Conservation (phyloP, 1,139 yeast genomes). For the Yamadazyma blattariae region DNA sequence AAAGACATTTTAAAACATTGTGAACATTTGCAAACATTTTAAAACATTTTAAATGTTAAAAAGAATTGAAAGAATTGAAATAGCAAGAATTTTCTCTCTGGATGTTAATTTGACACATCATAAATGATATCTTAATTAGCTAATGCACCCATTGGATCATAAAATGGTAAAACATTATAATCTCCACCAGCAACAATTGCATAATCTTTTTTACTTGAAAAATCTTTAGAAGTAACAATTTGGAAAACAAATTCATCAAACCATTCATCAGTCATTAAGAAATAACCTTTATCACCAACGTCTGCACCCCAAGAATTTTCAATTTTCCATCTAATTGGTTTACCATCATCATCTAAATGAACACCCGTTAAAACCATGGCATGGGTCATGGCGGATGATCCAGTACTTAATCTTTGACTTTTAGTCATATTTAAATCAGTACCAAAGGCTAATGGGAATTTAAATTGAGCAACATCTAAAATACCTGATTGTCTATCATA, state of each 20-base stretch:
- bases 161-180: slow-evolving; percentile 63
- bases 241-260: slow-evolving; percentile 83
- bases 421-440: slow-evolving; percentile 47
- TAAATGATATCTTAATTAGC: too few species aligned
- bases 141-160: slow-evolving; percentile 87
- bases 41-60: too few species aligned
- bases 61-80: too few species aligned
- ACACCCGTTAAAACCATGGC: slow-evolving; percentile 83
- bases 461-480: slow-evolving; percentile 68
- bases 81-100: too few species aligned
- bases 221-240: slow-evolving; percentile 63
- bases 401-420: slow-evolving; percentile 54
- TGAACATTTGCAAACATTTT: too few species aligned
- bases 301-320: slow-evolving; percentile 87
- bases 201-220: slow-evolving; percentile 42
- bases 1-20: too few species aligned
- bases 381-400: slow-evolving; percentile 71
- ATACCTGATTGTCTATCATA: slow-evolving; percentile 59
- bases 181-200: slow-evolving; percentile 50
- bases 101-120: too few species aligned
- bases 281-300: slow-evolving; percentile 71
- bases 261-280: slow-evolving; percentile 78
- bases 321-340: slow-evolving; percentile 75
- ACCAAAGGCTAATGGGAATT: slow-evolving; percentile 63
- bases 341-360: slow-evolving; percentile 41